Percentiles rank a stretch among this genome's conserved stretches.
These are phyloP conservation scores for Cylindricascospora bacillispora DNA, from an alignment of 1,139 yeast species.

Conservation along the genomic window DNA sequence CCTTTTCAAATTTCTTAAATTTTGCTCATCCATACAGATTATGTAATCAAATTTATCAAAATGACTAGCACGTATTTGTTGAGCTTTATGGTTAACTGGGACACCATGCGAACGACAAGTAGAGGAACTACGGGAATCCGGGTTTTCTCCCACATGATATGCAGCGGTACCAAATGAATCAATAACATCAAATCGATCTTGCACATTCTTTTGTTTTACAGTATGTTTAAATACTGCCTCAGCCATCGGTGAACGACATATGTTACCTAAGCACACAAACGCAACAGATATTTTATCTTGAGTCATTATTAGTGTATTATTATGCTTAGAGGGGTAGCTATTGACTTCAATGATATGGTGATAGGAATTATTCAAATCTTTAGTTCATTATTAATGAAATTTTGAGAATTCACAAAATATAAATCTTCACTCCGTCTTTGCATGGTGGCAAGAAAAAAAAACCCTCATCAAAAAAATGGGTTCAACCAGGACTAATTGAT, in stretches of 20 bases:
- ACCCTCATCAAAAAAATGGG: no score
- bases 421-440: no score
- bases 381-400: no score
- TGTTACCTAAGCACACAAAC: slow-evolving; percentile 85
- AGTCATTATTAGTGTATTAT: no score
- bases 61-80: slow-evolving; percentile 47
- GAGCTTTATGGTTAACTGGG: slow-evolving; percentile 64
- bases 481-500: no score
- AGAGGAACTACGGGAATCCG: slow-evolving; percentile 60
- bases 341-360: no score
- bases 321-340: no score
- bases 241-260: slow-evolving; percentile 97
- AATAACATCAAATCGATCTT: slow-evolving; percentile 35
- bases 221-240: slow-evolving; percentile 74
- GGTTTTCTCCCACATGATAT: slow-evolving; percentile 70
- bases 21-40: slow-evolving; percentile 73
- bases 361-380: no score
- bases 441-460: no score
- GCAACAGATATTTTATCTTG: slow-evolving; percentile 46
- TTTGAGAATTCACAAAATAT: no score
- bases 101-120: slow-evolving; percentile 65
- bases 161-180: slow-evolving; percentile 88
- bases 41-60: slow-evolving; percentile 68
- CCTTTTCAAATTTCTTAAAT: slow-evolving; percentile 44
- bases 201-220: slow-evolving; percentile 39